Evolutionary conservation across 225 moss, liverwort and hornwort species (phyloP).

Genomic region (Physcomitrellopsis africana): DNA sequence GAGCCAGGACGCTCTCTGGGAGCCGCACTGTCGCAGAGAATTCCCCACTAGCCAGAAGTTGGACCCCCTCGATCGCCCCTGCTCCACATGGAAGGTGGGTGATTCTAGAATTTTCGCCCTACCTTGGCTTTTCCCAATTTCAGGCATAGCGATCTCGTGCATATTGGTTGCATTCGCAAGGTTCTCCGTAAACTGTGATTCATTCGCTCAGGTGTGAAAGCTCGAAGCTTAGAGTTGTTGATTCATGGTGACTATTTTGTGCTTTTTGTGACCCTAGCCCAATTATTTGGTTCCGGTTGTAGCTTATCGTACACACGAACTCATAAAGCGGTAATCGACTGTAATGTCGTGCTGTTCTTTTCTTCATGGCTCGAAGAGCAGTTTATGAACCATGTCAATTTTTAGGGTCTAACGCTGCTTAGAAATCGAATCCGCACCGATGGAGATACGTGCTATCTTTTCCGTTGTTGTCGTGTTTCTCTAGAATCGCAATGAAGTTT

Average conservation of each 20-base stretch:
- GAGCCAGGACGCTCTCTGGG: conserved; percentile 65
- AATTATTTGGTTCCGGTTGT: no score
- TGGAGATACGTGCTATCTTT: background rate
- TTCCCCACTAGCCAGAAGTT: conserved; percentile 40
- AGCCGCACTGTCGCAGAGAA: conserved; percentile 57
- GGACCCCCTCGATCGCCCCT: conserved; percentile 59
- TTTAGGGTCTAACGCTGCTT: conserved; percentile 1
- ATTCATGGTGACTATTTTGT: no score
- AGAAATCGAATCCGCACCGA: no score
- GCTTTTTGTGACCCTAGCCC: no score
- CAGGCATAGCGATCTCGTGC: background rate
- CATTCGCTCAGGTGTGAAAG: no score
- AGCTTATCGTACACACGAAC: no score
- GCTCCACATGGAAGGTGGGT: conserved; percentile 66
- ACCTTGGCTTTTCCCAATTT: background rate
- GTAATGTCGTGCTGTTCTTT: background rate
- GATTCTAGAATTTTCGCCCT: background rate
- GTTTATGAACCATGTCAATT: background rate
- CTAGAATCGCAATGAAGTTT: background rate
- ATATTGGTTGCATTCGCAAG: background rate
- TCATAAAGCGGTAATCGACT: no score
- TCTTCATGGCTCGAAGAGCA: background rate
- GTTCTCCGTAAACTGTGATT: no score
- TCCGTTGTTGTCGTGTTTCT: background rate
- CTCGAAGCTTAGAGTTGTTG: no score